These are phyloP conservation scores for Isatis lusitanica DNA, from an alignment of 441 rosid species.

Conservation along the genomic window DNA sequence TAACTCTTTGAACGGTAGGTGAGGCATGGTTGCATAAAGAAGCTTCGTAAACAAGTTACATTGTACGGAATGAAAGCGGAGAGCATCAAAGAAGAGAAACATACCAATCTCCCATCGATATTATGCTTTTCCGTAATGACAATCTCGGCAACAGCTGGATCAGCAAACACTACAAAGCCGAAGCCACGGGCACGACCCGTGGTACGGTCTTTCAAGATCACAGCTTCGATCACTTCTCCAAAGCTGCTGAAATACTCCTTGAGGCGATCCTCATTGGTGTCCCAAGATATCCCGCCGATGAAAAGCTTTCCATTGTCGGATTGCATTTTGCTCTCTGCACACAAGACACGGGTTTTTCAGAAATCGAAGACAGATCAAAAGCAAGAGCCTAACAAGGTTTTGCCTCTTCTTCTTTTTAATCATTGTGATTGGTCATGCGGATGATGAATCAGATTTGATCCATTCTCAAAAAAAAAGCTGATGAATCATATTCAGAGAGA, in stretches of 20 bases:
- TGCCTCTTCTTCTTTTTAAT: not conserved
- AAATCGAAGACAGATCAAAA: constrained; percentile 18
- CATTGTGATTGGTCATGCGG: not conserved
- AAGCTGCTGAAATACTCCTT: constrained; percentile 80
- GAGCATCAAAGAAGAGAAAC: constrained; percentile 15
- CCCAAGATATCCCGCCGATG: constrained; percentile 99
- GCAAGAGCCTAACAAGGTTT: constrained; percentile 3
- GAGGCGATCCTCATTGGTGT: constrained; percentile 92
- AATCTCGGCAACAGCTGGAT: constrained; percentile 83
- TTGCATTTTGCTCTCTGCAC: constrained; percentile 61
- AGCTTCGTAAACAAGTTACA: constrained; percentile 40
- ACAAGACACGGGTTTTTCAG: not conserved
- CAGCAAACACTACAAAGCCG: constrained; percentile 92
- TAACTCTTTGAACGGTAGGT: not conserved
- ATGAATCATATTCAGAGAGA: constrained; percentile 21
- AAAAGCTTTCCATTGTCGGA: constrained; percentile 89
- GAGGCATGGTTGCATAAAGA: constrained; percentile 26
- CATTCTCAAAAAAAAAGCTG: not conserved
- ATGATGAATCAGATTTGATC: constrained; percentile 2
- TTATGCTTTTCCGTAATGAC: constrained; percentile 81
- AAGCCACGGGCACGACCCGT: constrained; percentile 99
- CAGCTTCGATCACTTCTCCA: constrained; percentile 94
- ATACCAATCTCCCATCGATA: constrained; percentile 92
- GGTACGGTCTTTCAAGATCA: constrained; percentile 95
- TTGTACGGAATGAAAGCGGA: constrained; percentile 16